These are phyloP conservation scores for Scortechinia acanthostroma DNA, from an alignment of 2,329 filamentous ascomycete species.

Conservation along the genomic window DNA sequence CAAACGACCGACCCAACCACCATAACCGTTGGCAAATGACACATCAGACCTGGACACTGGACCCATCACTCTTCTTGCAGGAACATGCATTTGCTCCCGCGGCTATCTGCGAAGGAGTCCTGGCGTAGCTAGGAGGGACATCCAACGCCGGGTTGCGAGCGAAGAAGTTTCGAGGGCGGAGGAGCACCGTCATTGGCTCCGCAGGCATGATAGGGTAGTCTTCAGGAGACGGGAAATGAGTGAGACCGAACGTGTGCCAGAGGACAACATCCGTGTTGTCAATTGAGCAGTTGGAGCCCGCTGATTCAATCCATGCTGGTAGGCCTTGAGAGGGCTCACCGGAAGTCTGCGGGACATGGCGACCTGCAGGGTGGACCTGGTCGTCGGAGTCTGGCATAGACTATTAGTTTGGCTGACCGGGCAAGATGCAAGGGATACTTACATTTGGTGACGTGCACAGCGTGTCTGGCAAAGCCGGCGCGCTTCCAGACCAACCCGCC, in stretches of 20 bases:
- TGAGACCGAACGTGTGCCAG: constrained; percentile 66
- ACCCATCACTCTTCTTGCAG: neutral
- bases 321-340: constrained; percentile 55
- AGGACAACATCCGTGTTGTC: constrained; percentile 61
- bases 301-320: constrained; percentile 49
- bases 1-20: no score
- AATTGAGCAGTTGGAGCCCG: constrained; percentile 37
- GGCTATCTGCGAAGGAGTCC: neutral
- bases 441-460: constrained; percentile 86
- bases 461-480: constrained; percentile 79
- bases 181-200: constrained; percentile 53
- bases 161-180: constrained; percentile 61
- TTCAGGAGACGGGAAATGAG: constrained; percentile 61
- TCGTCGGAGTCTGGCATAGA: constrained; percentile 45
- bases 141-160: constrained; percentile 32
- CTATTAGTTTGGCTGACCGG: neutral
- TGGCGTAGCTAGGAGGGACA: neutral
- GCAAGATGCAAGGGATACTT: constrained; percentile 23
- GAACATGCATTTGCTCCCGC: neutral
- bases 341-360: constrained; percentile 65
- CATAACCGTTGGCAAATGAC: no score
- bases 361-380: constrained; percentile 60
- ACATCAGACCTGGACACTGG: neutral
- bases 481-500: constrained; percentile 81
- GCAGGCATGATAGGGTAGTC: constrained; percentile 64